These are phyloP conservation scores for Fusarium secorum DNA, from an alignment of 2,329 filamentous ascomycete species.

Conservation along the genomic window DNA sequence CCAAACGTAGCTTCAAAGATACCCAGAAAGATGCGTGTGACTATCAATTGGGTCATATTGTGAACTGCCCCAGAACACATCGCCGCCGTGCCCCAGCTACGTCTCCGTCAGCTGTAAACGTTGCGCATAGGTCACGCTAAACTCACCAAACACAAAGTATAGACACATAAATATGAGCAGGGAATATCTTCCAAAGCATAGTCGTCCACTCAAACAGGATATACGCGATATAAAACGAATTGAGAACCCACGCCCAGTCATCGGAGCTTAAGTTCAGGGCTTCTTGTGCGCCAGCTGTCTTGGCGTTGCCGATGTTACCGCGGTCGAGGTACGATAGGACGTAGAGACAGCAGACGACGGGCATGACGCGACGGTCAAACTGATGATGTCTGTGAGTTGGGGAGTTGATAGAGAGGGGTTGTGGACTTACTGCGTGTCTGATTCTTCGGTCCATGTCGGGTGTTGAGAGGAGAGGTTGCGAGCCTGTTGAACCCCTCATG, in stretches of 20 bases:
- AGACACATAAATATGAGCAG: constrained; percentile 22
- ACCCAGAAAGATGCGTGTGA: constrained; percentile 4
- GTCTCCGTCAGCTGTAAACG: too few species aligned
- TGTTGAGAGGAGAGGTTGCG: neutral
- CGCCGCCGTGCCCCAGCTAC: constrained; percentile 30
- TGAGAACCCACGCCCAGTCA: constrained; percentile 35
- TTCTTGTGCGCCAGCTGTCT: constrained; percentile 27
- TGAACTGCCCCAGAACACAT: constrained; percentile 26
- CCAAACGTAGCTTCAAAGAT: constrained; percentile 34
- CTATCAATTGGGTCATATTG: constrained; percentile 12
- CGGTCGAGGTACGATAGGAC: constrained; percentile 33
- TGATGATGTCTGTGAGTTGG: fast-evolving
- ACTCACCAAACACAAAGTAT: constrained; percentile 26
- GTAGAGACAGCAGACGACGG: constrained; percentile 33
- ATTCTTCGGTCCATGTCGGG: neutral
- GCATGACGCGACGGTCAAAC: constrained; percentile 30
- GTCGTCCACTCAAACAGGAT: constrained; percentile 33
- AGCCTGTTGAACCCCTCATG: neutral
- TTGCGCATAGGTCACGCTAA: too few species aligned
- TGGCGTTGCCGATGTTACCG: constrained; percentile 36
- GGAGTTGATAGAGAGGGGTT: fast-evolving
- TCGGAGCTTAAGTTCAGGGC: constrained; percentile 3
- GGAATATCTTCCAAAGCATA: constrained; percentile 33
- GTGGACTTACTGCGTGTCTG: neutral
- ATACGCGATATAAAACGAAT: constrained; percentile 33